Evolutionary conservation across 129 eudicot genomes (phyloP).

Genomic region (Saussurea involucrata): DNA sequence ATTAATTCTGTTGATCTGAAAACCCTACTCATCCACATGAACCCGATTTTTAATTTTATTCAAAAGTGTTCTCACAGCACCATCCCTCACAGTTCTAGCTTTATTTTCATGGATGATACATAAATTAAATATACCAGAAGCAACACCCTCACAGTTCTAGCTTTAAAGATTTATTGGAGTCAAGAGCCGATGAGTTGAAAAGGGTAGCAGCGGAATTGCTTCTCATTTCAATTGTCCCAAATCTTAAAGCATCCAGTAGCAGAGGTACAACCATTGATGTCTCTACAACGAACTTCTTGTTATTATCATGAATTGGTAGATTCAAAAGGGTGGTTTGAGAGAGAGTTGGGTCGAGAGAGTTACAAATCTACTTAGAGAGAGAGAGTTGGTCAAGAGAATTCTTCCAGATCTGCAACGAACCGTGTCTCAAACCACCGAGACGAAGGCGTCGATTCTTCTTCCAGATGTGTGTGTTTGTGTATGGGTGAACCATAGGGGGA

Average conservation of each 20-base stretch:
- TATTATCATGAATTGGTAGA: conserved; percentile 83
- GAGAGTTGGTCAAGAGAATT: too few species aligned
- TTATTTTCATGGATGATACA: conserved; percentile 84
- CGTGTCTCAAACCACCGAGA: too few species aligned
- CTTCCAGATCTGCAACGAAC: too few species aligned
- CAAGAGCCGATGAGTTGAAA: conserved; percentile 86
- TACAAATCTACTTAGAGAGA: too few species aligned
- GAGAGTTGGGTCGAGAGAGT: too few species aligned
- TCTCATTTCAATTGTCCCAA: conserved; percentile 72
- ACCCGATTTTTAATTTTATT: too few species aligned
- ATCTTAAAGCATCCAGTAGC: conserved; percentile 62
- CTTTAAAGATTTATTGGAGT: conserved; percentile 74
- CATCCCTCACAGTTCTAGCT: conserved; percentile 80
- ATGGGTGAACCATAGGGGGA: too few species aligned
- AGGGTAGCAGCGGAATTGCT: conserved; percentile 94
- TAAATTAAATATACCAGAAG: conserved; percentile 80
- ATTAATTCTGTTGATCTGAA: too few species aligned
- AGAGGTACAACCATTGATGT: conserved; percentile 70
- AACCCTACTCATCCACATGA: too few species aligned
- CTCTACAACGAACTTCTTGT: conserved; percentile 88
- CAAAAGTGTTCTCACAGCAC: conserved; percentile 70
- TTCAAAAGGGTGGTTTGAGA: conserved; percentile 86
- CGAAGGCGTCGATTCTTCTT: too few species aligned
- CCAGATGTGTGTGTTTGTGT: too few species aligned
- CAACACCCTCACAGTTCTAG: conserved; percentile 80